Evolutionary conservation across 2,329 filamentous ascomycete genomes (phyloP).

Genomic region (Oidium heveae): DNA sequence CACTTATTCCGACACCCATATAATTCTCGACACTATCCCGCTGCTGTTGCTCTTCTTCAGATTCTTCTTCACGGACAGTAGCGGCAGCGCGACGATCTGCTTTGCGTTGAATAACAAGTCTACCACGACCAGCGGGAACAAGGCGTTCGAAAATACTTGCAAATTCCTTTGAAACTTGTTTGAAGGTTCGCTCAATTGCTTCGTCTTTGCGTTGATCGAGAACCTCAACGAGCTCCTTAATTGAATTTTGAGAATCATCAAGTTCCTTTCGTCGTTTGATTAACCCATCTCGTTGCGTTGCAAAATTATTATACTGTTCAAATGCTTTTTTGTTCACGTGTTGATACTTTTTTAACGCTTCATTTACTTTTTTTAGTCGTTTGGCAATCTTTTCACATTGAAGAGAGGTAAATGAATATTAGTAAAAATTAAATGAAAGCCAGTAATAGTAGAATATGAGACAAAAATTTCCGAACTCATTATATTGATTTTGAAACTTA

Average conservation of each 20-base stretch:
- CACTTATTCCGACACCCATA: constrained; percentile 82
- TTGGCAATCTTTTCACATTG: constrained; percentile 7
- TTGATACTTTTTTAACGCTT: constrained; percentile 83
- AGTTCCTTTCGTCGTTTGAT: constrained; percentile 68
- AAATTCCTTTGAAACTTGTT: constrained; percentile 88
- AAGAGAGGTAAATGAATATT: too few relatives aligned
- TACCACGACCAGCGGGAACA: constrained; percentile 76
- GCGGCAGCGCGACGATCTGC: constrained; percentile 38
- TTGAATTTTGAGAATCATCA: constrained; percentile 62
- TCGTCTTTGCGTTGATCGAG: constrained; percentile 92
- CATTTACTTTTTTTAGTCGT: constrained; percentile 71
- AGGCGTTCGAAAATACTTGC: constrained; percentile 81
- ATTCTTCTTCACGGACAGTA: constrained; percentile 37
- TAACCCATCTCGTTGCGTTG: constrained; percentile 67
- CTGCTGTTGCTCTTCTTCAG: constrained; percentile 36
- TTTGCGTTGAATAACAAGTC: constrained; percentile 77
- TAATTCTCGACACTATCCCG: constrained; percentile 74
- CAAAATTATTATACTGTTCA: constrained; percentile 96
- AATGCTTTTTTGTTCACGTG: constrained; percentile 99
- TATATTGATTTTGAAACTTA: constrained; percentile 18
- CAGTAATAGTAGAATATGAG: too few relatives aligned
- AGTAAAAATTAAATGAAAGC: too few relatives aligned
- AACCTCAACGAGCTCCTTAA: constrained; percentile 76
- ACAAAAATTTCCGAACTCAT: too few relatives aligned
- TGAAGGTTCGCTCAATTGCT: constrained; percentile 94